Evolutionary conservation across 1,139 yeast genomes (phyloP), one percentile per base, ranked within the genome.

Genomic region (Taphrina populina): DNA sequence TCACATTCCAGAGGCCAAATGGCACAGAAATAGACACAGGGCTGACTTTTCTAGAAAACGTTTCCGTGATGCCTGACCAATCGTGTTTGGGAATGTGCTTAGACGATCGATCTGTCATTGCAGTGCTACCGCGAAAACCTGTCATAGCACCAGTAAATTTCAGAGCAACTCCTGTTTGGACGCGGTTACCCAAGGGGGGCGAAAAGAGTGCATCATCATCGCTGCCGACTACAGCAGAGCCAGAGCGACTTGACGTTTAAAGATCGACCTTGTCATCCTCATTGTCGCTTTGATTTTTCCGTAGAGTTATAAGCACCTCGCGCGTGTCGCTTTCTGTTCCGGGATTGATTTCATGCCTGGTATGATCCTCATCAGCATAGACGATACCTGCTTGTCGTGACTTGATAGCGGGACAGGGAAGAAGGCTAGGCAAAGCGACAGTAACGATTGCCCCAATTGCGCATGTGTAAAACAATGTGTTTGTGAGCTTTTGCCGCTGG

Each of bases 351-450:
- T 6, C 13, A 15, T 15, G 11, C 10, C 15, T 11, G 24, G 24
- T 34, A 3, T 40, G 15, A 11, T 10, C 23, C 20, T 26, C 23
- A 15, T 40, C 45, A 15, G 54, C 45, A 23, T 49, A 49, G 37
- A 49, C 54, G 21, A 49, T 19, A 10, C 54, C 46, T 7, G 54
- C 54, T 5, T 27, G 23, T 8, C 46, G 44, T 13, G 45, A 20
- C 19, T 39, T 39, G 35, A 49, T 41, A 5, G 47, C 47, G 5
- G 54, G 54, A 21, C 54, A 49, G 11, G 54, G 54, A n/a, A 49
- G 26, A 1, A 49, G 27, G 23, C 54, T 49, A 11, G 54, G 54
- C 24, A 49, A 29, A 13, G 54, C 54, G 5, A 49, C 54, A 6
- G 54, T 49, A 20, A 39, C 20, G 2, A 49, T 21, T 10, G 54